phyloP scores from a whole-genome alignment of 1,139 yeast species.

The Sugiyamaella sp. region DNA sequence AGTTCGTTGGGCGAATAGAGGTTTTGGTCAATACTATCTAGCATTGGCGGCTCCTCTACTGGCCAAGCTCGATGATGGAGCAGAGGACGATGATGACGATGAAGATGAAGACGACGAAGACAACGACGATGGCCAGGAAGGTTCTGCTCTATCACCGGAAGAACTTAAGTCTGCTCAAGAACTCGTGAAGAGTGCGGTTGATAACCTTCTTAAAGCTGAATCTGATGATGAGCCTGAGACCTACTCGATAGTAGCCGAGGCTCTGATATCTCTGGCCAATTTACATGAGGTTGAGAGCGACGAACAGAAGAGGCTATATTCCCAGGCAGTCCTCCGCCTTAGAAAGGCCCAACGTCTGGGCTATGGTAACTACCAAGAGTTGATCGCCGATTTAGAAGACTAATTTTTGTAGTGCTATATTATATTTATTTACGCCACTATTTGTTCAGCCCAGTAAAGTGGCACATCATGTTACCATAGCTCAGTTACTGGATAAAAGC shows the following conservation, averaged over 20 bases:
- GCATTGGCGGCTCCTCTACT: constrained; percentile 42
- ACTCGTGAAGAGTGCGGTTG: constrained; percentile 58
- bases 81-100: constrained; percentile 34
- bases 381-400: constrained; percentile 37
- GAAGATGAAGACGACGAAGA: constrained; percentile 33
- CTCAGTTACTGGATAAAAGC: neutral
- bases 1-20: constrained; percentile 37
- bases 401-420: neutral
- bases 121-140: constrained; percentile 48
- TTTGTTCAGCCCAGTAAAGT: no score
- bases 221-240: constrained; percentile 75
- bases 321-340: constrained; percentile 56
- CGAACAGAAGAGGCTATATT: constrained; percentile 66
- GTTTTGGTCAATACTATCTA: constrained; percentile 41
- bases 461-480: constrained; percentile 4
- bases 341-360: constrained; percentile 43
- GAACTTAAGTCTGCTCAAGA: constrained; percentile 57
- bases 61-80: constrained; percentile 39
- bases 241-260: constrained; percentile 84
- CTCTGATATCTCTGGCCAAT: constrained; percentile 77
- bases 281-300: constrained; percentile 62
- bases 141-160: constrained; percentile 40
- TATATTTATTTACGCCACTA: neutral
- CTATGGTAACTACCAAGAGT: constrained; percentile 41
- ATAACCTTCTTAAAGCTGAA: constrained; percentile 59